Conservation (phyloP, 306 rosid species). For the Cyclanthera cordifolia region DNA sequence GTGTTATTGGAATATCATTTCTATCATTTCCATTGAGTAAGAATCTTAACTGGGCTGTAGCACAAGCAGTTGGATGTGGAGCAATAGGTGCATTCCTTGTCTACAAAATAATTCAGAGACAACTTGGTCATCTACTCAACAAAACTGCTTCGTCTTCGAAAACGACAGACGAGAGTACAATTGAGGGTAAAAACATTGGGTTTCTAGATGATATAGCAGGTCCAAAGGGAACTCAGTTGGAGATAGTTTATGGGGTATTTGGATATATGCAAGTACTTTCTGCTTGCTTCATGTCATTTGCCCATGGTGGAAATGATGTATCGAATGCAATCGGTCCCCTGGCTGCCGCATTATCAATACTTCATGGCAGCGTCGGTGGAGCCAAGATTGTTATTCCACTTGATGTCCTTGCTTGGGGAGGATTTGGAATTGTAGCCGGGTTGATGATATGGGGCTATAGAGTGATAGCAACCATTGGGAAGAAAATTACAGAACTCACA, state of each 20-base stretch:
- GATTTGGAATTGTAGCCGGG: constrained; percentile 95
- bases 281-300: constrained; percentile 98
- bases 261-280: constrained; percentile 95
- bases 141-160: constrained; percentile 28
- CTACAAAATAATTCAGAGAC: constrained; percentile 53
- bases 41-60: constrained; percentile 36
- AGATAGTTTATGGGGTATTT: constrained; percentile 87
- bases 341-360: constrained; percentile 83
- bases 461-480: constrained; percentile 91
- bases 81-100: constrained; percentile 55
- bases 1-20: constrained; percentile 65
- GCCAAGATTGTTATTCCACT: constrained; percentile 62
- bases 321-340: constrained; percentile 93
- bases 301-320: constrained; percentile 97
- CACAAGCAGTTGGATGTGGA: constrained; percentile 66
- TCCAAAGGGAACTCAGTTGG: constrained; percentile 75
- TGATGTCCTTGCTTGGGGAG: constrained; percentile 99
- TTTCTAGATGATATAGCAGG: constrained; percentile 78
- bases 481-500: constrained; percentile 87
- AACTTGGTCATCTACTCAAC: constrained; percentile 77
- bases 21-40: constrained; percentile 70
- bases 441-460: constrained; percentile 91
- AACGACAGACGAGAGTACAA: constrained; percentile 29
- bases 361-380: constrained; percentile 51
- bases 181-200: constrained; percentile 37